Base-by-base conservation (phyloP, 352 stramenopile genomes). In the Globisporangium cederbergense region DNA sequence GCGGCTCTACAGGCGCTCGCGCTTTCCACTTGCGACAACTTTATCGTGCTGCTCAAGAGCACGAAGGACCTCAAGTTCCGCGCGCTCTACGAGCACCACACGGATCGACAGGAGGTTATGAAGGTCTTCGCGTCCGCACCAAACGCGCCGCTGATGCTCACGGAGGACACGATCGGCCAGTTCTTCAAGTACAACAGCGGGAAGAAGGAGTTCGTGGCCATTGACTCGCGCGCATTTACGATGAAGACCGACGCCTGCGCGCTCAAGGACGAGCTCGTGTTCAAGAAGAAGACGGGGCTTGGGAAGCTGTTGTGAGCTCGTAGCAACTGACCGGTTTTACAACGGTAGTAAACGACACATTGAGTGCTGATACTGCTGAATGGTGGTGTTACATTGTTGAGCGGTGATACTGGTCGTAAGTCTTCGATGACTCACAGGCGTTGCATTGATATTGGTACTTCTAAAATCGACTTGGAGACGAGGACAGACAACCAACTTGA, bases 101-200 rank as follows among this genome's bases (percentile, higher is more conserved):
- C 78, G 0, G 79, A 88, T 22, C 66, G 58, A n/a, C 67, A 77
- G 25, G 72, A 63, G 4, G 77, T 81, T 3, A 64, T 74, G 11
- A 65, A 73, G 22, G 70, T 90, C 18, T 89, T 76, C 55, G 73
- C 76, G 6, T 40, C 85, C 20, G 60, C 68, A 0, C 73, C 49
- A 1, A 76, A 62, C 20, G 73, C 74, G 11, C 70, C 73, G 0
- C 62, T 61, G 16, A 52, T 71, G 11, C 77, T 86, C 28, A 70
- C 72, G 16, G 13, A 60, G 9, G 74, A 76, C 5, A 57, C 71
- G 16, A 80, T 92, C 34, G 76, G 73, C 10, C 83, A 91, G 68
- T 91, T 93, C 51, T 94, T 93, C 65, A 87, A 86, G 55, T 93
- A 94, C 73, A 94, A 89, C 52, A 91, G 83, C 11, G 83, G 81